These are phyloP conservation scores for Xerocomus potaroensis DNA, from an alignment of 768 basidiomycete species.

Conservation along the genomic window DNA sequence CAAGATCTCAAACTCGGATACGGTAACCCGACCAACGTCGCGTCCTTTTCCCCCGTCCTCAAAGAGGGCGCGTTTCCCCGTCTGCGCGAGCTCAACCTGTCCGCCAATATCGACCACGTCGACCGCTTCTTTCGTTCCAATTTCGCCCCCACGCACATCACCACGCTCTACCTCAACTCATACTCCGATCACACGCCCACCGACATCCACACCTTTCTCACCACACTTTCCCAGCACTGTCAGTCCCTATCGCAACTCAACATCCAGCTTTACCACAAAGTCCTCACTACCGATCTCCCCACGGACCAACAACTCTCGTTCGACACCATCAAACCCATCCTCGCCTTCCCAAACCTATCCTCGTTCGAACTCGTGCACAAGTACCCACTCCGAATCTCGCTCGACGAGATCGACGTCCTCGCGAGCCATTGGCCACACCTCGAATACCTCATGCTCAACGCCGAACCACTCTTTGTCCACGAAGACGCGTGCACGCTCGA, in stretches of 20 bases:
- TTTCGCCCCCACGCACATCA: slow-evolving; percentile 47
- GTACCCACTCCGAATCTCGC: slow-evolving; percentile 31
- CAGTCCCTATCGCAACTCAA: slow-evolving; percentile 43
- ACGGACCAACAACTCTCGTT: slow-evolving; percentile 31
- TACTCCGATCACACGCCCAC: slow-evolving; percentile 40
- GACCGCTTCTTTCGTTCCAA: slow-evolving; percentile 40
- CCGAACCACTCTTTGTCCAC: slow-evolving; percentile 37
- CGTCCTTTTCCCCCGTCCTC: slow-evolving; percentile 41
- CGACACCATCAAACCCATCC: slow-evolving; percentile 35
- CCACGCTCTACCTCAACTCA: slow-evolving; percentile 50
- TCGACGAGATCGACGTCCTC: slow-evolving; percentile 42
- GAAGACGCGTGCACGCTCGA: slow-evolving; percentile 26
- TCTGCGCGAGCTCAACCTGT: slow-evolving; percentile 49
- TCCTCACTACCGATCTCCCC: slow-evolving; percentile 9
- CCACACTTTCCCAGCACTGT: slow-evolving; percentile 44
- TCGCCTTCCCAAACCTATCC: slow-evolving; percentile 27
- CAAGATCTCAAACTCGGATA: slow-evolving; percentile 45
- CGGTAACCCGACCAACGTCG: slow-evolving; percentile 43
- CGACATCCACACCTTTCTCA: slow-evolving; percentile 40
- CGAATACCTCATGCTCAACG: slow-evolving; percentile 42
- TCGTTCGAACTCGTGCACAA: slow-evolving; percentile 33
- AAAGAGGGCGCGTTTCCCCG: slow-evolving; percentile 49
- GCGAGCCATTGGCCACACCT: slow-evolving; percentile 44
- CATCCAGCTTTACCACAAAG: slow-evolving; percentile 30
- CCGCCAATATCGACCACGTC: slow-evolving; percentile 41